Percentiles rank a stretch among this genome's conserved stretches.
These are phyloP conservation scores for Tylopilus intermedius DNA, from an alignment of 768 basidiomycete genomes.

Conservation along the genomic window DNA sequence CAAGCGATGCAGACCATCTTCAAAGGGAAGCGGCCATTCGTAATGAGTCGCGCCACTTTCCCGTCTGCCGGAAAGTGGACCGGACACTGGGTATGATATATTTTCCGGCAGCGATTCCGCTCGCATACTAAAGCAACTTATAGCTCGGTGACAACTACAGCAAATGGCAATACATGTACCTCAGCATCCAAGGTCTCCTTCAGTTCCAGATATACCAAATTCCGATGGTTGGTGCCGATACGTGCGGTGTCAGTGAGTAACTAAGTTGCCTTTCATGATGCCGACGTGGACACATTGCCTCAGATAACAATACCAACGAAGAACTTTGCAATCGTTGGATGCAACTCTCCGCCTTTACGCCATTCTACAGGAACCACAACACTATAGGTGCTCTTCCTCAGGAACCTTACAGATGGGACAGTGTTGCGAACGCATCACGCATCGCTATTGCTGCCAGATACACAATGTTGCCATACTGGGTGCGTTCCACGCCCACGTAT, in stretches of 20 bases:
- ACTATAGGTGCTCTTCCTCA: slow-evolving; percentile 61
- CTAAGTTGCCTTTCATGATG: background rate
- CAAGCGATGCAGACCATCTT: slow-evolving; percentile 49
- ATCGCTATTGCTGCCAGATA: slow-evolving; percentile 71
- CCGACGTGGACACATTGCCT: background rate
- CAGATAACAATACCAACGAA: slow-evolving; percentile 62
- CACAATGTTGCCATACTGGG: slow-evolving; percentile 75
- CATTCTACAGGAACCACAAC: slow-evolving; percentile 82
- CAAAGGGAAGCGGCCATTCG: slow-evolving; percentile 61
- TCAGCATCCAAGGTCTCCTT: slow-evolving; percentile 68
- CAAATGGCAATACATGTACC: slow-evolving; percentile 67
- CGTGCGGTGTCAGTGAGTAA: slow-evolving; percentile 32
- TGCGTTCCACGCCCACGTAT: slow-evolving; percentile 27
- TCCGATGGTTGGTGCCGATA: slow-evolving; percentile 82
- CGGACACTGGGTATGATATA: slow-evolving; percentile 56
- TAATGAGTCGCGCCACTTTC: slow-evolving; percentile 68
- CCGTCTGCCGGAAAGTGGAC: slow-evolving; percentile 65
- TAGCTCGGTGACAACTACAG: slow-evolving; percentile 76
- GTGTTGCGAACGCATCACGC: slow-evolving; percentile 70
- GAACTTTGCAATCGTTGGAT: slow-evolving; percentile 84
- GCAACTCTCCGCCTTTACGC: slow-evolving; percentile 77
- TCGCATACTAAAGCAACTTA: background rate
- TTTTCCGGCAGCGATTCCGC: background rate
- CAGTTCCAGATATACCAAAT: slow-evolving; percentile 84
- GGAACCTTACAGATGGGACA: slow-evolving; percentile 79